Evolutionary conservation across 805 yeast genomes (phyloP).

Genomic region (Millerozyma miso): DNA sequence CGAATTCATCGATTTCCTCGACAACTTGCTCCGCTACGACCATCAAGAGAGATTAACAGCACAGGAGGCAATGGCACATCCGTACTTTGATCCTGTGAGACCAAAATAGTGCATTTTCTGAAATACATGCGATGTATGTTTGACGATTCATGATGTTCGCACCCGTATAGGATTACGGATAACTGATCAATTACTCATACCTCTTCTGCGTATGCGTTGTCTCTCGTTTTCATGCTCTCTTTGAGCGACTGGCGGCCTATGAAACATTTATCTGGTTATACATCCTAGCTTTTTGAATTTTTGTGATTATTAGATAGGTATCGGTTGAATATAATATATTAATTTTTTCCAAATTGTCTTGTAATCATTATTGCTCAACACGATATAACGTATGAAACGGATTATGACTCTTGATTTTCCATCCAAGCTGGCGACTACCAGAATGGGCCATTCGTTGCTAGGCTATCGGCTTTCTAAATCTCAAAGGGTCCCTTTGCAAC

Average conservation of each 20-base stretch:
- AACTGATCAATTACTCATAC: background rate
- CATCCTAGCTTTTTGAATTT: background rate
- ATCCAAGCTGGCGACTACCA: background rate
- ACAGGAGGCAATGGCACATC: slow-evolving; percentile 78
- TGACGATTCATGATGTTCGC: background rate
- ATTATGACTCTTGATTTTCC: no score
- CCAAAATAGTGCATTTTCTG: background rate
- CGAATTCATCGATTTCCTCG: slow-evolving; percentile 65
- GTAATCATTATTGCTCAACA: no score
- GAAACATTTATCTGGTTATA: background rate
- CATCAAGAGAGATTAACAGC: slow-evolving; percentile 89
- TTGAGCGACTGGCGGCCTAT: no score
- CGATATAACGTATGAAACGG: no score
- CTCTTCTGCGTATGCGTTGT: no score
- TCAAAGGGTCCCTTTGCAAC: background rate
- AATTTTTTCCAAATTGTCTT: background rate
- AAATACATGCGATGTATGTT: background rate
- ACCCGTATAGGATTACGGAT: background rate
- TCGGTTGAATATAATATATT: background rate
- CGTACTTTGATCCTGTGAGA: slow-evolving; percentile 39
- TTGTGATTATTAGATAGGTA: background rate
- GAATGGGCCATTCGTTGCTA: background rate
- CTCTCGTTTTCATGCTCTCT: no score
- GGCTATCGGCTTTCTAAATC: background rate
- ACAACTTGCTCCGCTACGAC: slow-evolving; percentile 71